phyloP scores from a whole-genome alignment of 179 eudicot species.

The Silene vulgaris region DNA sequence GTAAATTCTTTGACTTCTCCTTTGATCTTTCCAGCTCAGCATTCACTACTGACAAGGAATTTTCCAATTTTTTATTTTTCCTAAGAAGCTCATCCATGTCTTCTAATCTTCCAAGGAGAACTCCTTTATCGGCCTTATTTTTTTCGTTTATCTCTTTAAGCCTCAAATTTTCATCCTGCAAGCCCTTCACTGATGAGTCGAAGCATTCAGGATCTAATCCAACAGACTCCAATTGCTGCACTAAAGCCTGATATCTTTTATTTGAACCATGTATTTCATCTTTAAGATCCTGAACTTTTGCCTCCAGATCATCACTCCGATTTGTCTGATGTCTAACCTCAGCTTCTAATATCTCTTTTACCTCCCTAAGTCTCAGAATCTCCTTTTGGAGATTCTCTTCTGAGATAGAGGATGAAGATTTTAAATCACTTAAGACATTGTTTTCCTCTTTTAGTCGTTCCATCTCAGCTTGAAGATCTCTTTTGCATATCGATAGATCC shows the following conservation, averaged over 20 bases:
- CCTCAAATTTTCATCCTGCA: constrained; percentile 67
- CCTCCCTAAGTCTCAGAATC: constrained; percentile 45
- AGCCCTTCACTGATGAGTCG: constrained; percentile 41
- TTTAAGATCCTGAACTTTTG: constrained; percentile 49
- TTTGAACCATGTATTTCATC: constrained; percentile 57
- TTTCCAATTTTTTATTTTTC: constrained; percentile 41
- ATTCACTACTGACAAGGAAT: constrained; percentile 47
- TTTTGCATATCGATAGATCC: constrained; percentile 52
- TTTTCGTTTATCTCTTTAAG: constrained; percentile 44
- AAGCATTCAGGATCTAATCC: constrained; percentile 62
- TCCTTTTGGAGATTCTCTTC: constrained; percentile 51
- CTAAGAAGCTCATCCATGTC: constrained; percentile 46
- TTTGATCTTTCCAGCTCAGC: constrained; percentile 46
- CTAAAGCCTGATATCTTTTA: constrained; percentile 48
- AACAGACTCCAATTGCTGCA: constrained; percentile 47
- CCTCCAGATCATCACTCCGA: constrained; percentile 48
- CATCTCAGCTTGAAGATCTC: constrained; percentile 56
- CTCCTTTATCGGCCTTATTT: constrained; percentile 48
- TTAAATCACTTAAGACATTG: constrained; percentile 41
- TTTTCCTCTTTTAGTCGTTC: constrained; percentile 54
- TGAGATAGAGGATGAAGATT: constrained; percentile 36
- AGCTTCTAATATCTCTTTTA: constrained; percentile 70
- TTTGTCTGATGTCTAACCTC: constrained; percentile 56
- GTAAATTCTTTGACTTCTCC: constrained; percentile 45
- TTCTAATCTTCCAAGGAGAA: constrained; percentile 45